Conservation (phyloP, 176 grass and related monocot genomes). For the Miscanthus lutarioriparius region DNA sequence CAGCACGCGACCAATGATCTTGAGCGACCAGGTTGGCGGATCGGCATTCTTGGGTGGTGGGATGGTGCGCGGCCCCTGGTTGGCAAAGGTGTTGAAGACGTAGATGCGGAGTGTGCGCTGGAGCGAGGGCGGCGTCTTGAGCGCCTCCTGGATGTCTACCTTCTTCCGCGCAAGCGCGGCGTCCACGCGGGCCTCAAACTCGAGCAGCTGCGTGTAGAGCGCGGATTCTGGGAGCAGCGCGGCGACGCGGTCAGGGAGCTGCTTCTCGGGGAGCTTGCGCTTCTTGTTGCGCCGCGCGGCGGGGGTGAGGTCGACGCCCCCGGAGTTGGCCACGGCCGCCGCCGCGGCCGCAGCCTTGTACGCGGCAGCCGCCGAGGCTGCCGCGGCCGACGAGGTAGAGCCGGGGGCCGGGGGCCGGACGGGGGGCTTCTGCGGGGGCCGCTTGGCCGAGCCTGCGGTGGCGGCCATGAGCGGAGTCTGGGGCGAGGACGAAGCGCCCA, state of each 20-base stretch:
- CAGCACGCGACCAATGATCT: slow-evolving; percentile 87
- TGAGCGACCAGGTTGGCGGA: slow-evolving; percentile 90
- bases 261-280: slow-evolving; percentile 88
- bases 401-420: slow-evolving; percentile 35
- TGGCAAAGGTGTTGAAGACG: slow-evolving; percentile 89
- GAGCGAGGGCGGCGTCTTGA: slow-evolving; percentile 78
- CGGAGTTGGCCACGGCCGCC: slow-evolving; percentile 31
- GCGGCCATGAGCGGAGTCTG: slow-evolving; percentile 47
- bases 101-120: slow-evolving; percentile 95
- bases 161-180: slow-evolving; percentile 82
- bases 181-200: slow-evolving; percentile 89
- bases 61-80: slow-evolving; percentile 66
- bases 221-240: slow-evolving; percentile 83
- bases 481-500: slow-evolving; percentile 37
- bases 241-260: slow-evolving; percentile 89
- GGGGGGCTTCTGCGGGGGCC: slow-evolving; percentile 75
- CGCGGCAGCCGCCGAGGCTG: slow-evolving; percentile 30
- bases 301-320: slow-evolving; percentile 62
- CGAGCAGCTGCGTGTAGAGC: slow-evolving; percentile 92
- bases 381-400: slow-evolving; percentile 28
- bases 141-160: slow-evolving; percentile 86
- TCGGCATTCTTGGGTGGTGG: slow-evolving; percentile 54
- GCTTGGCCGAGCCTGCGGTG: slow-evolving; percentile 51
- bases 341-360: slow-evolving; percentile 41
- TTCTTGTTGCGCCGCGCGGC: slow-evolving; percentile 87